phyloP scores from a whole-genome alignment of 176 grass and related monocot genomes.

The Ensete ventricosum region DNA sequence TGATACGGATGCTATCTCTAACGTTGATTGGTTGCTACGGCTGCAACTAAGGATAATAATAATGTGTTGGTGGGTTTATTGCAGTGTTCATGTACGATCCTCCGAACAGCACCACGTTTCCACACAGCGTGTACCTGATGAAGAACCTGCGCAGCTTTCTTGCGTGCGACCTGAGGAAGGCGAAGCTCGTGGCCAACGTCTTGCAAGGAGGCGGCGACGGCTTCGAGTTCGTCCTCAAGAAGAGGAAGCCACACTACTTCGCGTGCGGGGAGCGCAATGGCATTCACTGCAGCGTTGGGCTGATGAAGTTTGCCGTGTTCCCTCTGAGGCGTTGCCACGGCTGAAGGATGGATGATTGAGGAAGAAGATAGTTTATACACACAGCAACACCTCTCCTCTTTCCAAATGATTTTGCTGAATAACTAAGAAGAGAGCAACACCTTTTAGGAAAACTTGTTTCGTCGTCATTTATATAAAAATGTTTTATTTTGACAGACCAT shows the following conservation, averaged over 20 bases:
- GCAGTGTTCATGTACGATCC: conserved; percentile 95
- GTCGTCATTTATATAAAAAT: no score
- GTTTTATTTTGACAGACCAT: no score
- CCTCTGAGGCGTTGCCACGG: conserved; percentile 34
- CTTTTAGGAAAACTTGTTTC: no score
- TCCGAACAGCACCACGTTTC: conserved; percentile 56
- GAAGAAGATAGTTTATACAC: no score
- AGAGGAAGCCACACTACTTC: conserved; percentile 83
- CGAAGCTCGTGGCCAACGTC: conserved; percentile 57
- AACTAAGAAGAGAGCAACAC: no score
- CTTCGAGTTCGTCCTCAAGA: conserved; percentile 63
- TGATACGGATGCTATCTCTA: no score
- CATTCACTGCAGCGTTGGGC: conserved; percentile 59
- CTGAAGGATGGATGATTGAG: background rate
- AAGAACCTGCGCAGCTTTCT: conserved; percentile 42
- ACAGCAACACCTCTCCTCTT: no score
- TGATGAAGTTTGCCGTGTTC: conserved; percentile 82
- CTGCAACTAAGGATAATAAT: no score
- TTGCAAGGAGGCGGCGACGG: conserved; percentile 56
- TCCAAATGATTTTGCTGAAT: no score
- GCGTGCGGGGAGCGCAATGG: conserved; percentile 69
- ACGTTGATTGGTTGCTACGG: no score
- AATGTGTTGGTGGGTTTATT: background rate
- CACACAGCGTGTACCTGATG: conserved; percentile 84
- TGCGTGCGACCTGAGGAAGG: conserved; percentile 65